Percentiles rank a stretch among this genome's conserved stretches.
phyloP scores from a whole-genome alignment of 2,329 filamentous ascomycete genomes.

The Coniochaeta sp. region DNA sequence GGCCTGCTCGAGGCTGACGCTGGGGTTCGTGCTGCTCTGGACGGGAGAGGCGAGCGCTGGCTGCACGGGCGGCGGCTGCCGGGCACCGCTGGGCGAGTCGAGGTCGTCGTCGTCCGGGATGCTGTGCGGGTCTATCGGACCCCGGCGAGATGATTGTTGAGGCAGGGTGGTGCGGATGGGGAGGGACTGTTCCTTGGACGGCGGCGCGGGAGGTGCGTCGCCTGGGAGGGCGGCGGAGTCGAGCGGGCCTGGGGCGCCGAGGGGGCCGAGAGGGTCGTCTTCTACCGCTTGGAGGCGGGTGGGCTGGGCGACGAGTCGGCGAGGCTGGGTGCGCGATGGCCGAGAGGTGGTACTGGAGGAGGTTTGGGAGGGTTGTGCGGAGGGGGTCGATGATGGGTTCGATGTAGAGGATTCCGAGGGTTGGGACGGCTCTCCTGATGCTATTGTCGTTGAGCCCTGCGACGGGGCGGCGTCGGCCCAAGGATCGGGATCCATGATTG shows the following conservation, averaged over 20 bases:
- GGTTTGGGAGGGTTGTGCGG: neutral
- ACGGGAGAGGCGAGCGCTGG: slow-evolving; percentile 45
- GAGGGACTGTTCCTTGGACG: slow-evolving; percentile 50
- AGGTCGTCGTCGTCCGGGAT: slow-evolving; percentile 65
- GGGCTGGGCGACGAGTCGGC: slow-evolving; percentile 60
- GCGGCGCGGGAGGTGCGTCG: slow-evolving; percentile 54
- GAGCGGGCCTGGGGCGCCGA: slow-evolving; percentile 53
- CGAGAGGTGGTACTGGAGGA: neutral
- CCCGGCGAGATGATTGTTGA: slow-evolving; percentile 22
- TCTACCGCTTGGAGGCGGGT: slow-evolving; percentile 72
- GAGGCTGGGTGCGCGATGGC: neutral
- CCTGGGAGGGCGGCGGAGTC: slow-evolving; percentile 27
- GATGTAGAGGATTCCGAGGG: neutral
- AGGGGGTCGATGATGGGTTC: neutral
- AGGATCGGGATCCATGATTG: neutral
- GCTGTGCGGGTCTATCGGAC: slow-evolving; percentile 50
- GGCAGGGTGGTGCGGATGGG: slow-evolving; percentile 53
- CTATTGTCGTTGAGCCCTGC: neutral
- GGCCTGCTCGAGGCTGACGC: slow-evolving; percentile 86
- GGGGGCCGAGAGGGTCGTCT: slow-evolving; percentile 67
- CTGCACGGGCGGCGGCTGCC: slow-evolving; percentile 60
- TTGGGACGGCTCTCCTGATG: neutral
- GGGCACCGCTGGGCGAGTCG: slow-evolving; percentile 38
- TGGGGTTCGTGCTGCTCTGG: slow-evolving; percentile 55
- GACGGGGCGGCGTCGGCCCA: slow-evolving; percentile 2